Evolutionary conservation across 306 rosid species (phyloP).

Genomic region (Medicago truncatula): DNA sequence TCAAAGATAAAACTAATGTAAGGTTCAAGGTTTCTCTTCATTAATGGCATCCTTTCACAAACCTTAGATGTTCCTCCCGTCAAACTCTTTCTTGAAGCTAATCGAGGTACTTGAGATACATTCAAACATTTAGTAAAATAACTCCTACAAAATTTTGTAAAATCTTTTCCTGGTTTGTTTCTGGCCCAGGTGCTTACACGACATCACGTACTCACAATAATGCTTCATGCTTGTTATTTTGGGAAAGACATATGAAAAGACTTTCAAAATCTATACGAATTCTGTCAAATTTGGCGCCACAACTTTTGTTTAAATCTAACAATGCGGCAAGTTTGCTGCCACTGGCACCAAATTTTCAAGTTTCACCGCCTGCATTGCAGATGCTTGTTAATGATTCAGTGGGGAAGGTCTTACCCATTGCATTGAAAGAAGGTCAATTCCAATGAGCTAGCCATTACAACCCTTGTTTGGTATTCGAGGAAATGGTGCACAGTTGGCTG

Average conservation of each 20-base stretch:
- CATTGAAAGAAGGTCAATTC: conserved; percentile 53
- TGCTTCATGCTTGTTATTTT: conserved; percentile 73
- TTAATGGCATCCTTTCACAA: conserved; percentile 61
- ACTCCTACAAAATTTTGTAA: neutral
- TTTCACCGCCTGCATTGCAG: conserved; percentile 52
- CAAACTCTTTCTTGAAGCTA: conserved; percentile 64
- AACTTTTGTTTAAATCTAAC: conserved; percentile 56
- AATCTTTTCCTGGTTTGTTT: conserved; percentile 24
- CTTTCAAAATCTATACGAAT: conserved; percentile 66
- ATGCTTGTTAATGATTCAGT: conserved; percentile 64
- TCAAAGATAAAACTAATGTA: conserved; percentile 39
- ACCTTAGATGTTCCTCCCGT: conserved; percentile 64
- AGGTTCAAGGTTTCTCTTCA: conserved; percentile 61
- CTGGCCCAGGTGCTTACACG: conserved; percentile 81
- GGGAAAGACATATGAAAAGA: conserved; percentile 84
- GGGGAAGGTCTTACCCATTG: conserved; percentile 58
- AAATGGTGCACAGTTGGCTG: conserved; percentile 72
- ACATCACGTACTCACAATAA: conserved; percentile 79
- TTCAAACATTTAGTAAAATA: neutral
- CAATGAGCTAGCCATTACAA: conserved; percentile 71
- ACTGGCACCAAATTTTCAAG: conserved; percentile 34
- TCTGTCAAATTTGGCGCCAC: conserved; percentile 58
- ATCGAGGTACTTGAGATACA: conserved; percentile 56
- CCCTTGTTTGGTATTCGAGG: conserved; percentile 60
- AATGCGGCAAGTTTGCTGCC: conserved; percentile 37